phyloP scores from a whole-genome alignment of 1,284 basidiomycete species.

The Agroathelia rolfsii region DNA sequence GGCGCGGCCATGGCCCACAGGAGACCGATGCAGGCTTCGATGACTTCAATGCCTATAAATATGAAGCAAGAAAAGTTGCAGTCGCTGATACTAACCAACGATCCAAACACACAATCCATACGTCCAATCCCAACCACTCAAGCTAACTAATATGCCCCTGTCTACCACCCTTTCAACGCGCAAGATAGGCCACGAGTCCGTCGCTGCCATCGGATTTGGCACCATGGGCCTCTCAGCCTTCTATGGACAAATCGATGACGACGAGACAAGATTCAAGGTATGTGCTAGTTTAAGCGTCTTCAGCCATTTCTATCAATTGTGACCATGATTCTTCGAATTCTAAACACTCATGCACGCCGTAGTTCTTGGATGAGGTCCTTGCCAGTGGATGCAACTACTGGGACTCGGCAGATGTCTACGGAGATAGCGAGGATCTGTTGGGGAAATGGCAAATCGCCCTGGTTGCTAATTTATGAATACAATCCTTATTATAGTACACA shows the following conservation, averaged over 20 bases:
- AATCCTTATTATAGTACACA: conserved; percentile 9
- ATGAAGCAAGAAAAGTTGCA: too few species aligned
- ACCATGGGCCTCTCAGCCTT: conserved; percentile 27
- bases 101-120: too few species aligned
- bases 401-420: conserved; percentile 34
- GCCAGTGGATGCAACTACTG: conserved; percentile 30
- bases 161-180: conserved; percentile 13
- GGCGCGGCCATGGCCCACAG: too few species aligned
- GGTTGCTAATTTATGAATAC: not conserved
- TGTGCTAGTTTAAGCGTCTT: too few species aligned
- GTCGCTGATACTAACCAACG: too few species aligned
- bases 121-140: too few species aligned
- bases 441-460: conserved; percentile 28
- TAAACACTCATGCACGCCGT: too few species aligned
- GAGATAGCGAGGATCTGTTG: conserved; percentile 32
- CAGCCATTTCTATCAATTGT: too few species aligned
- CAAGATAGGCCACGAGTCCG: conserved; percentile 19
- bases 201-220: conserved; percentile 28
- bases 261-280: conserved; percentile 35
- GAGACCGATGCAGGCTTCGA: too few species aligned
- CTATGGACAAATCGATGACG: conserved; percentile 24
- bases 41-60: too few species aligned
- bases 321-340: too few species aligned
- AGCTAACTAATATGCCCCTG: too few species aligned
- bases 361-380: conserved; percentile 31